Percentiles rank a stretch among this genome's conserved stretches.
These are phyloP conservation scores for Pelargonium myrrhifolium DNA, from an alignment of 441 rosid species.

Conservation along the genomic window DNA sequence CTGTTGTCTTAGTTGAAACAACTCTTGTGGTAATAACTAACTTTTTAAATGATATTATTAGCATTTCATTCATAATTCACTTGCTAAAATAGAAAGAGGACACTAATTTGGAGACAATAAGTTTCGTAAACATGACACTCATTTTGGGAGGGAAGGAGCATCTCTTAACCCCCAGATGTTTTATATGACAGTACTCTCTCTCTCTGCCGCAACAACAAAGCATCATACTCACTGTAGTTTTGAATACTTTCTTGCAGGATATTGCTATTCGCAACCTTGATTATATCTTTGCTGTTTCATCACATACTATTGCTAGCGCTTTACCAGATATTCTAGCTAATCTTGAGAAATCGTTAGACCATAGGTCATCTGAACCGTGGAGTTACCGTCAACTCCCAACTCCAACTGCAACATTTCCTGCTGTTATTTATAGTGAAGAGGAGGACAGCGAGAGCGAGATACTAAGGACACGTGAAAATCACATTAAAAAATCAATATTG, in stretches of 20 bases:
- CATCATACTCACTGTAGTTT: too few relatives aligned
- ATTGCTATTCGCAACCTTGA: slow-evolving; percentile 83
- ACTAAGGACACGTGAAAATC: slow-evolving; percentile 53
- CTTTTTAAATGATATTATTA: too few relatives aligned
- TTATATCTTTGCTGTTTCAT: slow-evolving; percentile 60
- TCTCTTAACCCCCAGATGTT: too few relatives aligned
- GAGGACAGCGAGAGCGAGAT: slow-evolving; percentile 62
- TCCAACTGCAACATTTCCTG: slow-evolving; percentile 82
- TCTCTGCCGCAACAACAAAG: too few relatives aligned
- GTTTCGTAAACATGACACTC: too few relatives aligned
- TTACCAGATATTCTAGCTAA: slow-evolving; percentile 66
- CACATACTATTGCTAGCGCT: slow-evolving; percentile 62
- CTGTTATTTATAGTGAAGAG: slow-evolving; percentile 70
- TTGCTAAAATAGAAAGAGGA: too few relatives aligned
- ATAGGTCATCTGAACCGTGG: slow-evolving; percentile 85
- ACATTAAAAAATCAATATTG: slow-evolving; percentile 23
- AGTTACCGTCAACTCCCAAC: slow-evolving; percentile 82
- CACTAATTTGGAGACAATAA: too few relatives aligned
- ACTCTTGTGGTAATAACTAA: too few relatives aligned
- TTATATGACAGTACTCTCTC: too few relatives aligned
- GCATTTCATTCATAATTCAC: too few relatives aligned
- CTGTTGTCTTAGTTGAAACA: too few relatives aligned
- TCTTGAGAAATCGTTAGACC: slow-evolving; percentile 74
- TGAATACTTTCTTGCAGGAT: slow-evolving; percentile 53
- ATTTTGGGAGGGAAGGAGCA: too few relatives aligned